Evolutionary conservation across 2,329 filamentous ascomycete species (phyloP).

Genomic region (Ophiostoma ips): DNA sequence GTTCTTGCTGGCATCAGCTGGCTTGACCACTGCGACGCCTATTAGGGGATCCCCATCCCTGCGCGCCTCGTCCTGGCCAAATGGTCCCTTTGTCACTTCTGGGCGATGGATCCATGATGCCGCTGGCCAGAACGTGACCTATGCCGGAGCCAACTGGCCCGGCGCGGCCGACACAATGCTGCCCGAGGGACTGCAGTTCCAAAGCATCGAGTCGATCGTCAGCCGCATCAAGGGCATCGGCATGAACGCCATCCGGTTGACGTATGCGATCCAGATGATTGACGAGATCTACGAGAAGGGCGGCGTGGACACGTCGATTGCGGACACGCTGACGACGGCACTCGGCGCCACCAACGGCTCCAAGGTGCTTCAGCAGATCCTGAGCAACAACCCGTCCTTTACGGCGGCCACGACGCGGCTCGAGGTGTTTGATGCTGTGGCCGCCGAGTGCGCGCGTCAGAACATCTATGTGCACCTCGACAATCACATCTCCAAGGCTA

Average conservation of each 20-base stretch:
- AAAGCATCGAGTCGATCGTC: constrained; percentile 40
- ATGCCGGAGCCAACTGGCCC: constrained; percentile 48
- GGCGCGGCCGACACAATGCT: constrained; percentile 49
- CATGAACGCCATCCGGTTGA: constrained; percentile 49
- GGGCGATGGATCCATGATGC: constrained; percentile 30
- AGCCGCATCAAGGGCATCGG: constrained; percentile 42
- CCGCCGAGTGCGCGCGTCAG: constrained; percentile 39
- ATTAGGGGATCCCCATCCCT: too few species aligned
- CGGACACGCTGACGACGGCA: constrained; percentile 20
- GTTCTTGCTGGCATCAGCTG: not conserved
- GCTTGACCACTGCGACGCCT: not conserved
- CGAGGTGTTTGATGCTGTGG: constrained; percentile 48
- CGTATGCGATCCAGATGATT: constrained; percentile 50
- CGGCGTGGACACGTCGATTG: constrained; percentile 31
- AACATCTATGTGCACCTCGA: constrained; percentile 45
- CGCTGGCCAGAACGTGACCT: constrained; percentile 29
- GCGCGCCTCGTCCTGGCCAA: constrained; percentile 22
- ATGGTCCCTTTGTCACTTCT: constrained; percentile 27
- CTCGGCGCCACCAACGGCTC: constrained; percentile 40
- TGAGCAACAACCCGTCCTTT: constrained; percentile 44
- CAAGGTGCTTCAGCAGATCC: constrained; percentile 33
- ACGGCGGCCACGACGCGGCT: constrained; percentile 38
- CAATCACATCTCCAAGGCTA: constrained; percentile 45
- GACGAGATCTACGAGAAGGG: constrained; percentile 40
- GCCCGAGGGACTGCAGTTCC: constrained; percentile 49